Base-by-base conservation (phyloP, 208 protist genomes). In the Leishmania martiniquensis region DNA sequence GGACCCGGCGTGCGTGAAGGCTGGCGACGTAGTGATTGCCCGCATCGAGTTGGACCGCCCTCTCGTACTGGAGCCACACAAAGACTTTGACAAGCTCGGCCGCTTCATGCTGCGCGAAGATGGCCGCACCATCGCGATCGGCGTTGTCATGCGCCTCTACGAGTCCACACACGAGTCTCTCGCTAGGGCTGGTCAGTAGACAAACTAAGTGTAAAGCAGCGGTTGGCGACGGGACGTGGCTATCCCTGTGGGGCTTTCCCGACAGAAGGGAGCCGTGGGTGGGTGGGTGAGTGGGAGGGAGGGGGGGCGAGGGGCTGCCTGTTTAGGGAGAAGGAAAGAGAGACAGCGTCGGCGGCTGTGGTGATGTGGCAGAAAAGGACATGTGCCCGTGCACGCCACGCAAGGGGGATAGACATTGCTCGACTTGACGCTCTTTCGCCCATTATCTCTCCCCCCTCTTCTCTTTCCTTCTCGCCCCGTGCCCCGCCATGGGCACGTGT, bases 41-140 rank as follows among this genome's bases (percentile, higher is more conserved):
- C 96, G 97, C 57, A 92, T 99, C 42, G 89, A 98, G 83, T 73
- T 96, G 20, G 67, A 85, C n/a, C 78, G 90, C 71, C 76, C 96
- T 2, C 74, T 99, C n/a, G 97, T 97, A 60, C 49, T 98, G 17
- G 98, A 99, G 81, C 66, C 87, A 37, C 98, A 98, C 89, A 95
- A 99, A 84, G 91, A 94, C 25, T 98, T 98, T 83, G 97, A 97
- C 72, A 97, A 99, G 83, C 84, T 99, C 52, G 97, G 98, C 37
- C 96, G 98, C 76, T 99, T 99, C 88, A 99, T 98, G 82, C 80
- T 99, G 47, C 95, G 98, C 76, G 97, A 99, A 49, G 97, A 98
- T 49, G 95, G 95, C 60, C 95, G 93, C 81, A 98, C 96, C 20
- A 95, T 98, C 76, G 94, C 94, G 52, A 95, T 98, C 86, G 96